Evolutionary conservation across 1,284 basidiomycete species (phyloP).

Genomic region (Malassezia brasiliensis): DNA sequence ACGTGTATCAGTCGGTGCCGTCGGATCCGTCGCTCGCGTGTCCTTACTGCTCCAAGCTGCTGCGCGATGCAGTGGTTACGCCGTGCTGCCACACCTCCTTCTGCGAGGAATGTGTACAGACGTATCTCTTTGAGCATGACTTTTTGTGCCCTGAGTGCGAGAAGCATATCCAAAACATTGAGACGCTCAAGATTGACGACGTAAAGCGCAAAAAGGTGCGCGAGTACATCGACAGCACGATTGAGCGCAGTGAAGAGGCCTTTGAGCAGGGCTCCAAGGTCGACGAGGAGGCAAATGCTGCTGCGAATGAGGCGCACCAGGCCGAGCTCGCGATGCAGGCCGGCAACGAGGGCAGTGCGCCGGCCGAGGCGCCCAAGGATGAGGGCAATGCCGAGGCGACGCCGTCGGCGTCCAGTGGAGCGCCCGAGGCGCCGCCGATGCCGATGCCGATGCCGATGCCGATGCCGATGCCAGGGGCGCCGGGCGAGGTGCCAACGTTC

Average conservation of each 20-base stretch:
- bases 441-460: slow-evolving; percentile 1
- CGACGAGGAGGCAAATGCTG: slow-evolving; percentile 23
- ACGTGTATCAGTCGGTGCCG: slow-evolving; percentile 42
- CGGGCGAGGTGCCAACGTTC: slow-evolving; percentile 15
- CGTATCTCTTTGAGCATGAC: slow-evolving; percentile 45
- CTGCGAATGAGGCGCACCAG: slow-evolving; percentile 12
- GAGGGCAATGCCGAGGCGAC: neutral
- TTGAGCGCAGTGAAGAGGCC: slow-evolving; percentile 38
- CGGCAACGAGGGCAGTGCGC: neutral
- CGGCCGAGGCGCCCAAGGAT: neutral
- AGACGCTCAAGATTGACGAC: slow-evolving; percentile 37
- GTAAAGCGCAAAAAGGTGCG: slow-evolving; percentile 34
- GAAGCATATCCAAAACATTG: slow-evolving; percentile 37
- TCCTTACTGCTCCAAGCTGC: slow-evolving; percentile 40
- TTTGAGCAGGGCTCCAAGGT: slow-evolving; percentile 29
- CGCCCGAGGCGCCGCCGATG: neutral
- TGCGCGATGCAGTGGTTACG: slow-evolving; percentile 38
- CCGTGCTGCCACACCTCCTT: slow-evolving; percentile 41
- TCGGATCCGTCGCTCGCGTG: slow-evolving; percentile 41
- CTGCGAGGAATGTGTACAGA: slow-evolving; percentile 47
- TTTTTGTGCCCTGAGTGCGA: slow-evolving; percentile 47
- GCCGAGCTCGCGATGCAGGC: slow-evolving; percentile 10
- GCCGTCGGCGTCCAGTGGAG: neutral
- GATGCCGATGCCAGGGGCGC: slow-evolving; percentile 9
- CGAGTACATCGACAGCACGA: slow-evolving; percentile 38